Base-by-base conservation (phyloP, 257 asterid species). In the Fraxinus excelsior region DNA sequence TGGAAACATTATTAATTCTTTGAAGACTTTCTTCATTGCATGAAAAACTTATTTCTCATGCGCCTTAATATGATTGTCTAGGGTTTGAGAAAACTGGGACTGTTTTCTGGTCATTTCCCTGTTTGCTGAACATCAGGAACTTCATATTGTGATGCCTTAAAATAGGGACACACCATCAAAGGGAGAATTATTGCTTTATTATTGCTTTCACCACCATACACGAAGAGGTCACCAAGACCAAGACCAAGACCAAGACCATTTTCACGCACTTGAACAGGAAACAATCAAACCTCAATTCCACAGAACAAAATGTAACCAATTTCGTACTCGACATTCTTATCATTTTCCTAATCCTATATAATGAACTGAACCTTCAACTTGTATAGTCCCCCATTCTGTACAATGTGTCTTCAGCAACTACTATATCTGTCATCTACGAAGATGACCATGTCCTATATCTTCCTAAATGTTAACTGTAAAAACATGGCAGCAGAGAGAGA, bases 361-460 rank as follows among this genome's bases (percentile, higher is more conserved):
- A 79, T 56, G 81, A 85, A 84, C 70, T 71, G 77, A 83, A 80
- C 77, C 79, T 78, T 77, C 84, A 66, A 65, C 74, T 62, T 80
- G 68, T 83, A 73, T 75, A 51, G 75, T 79, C 74, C 82, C 76
- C 80, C 81, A 74, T 78, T 84, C 85, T 87, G 87, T 91, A 86
- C 92, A 90, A 73, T 83, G 90, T 87, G 69, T 46, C 89, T 77
- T 84, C 88, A 81, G 78, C 72, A 85, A 78, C 87, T 81, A 87
- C 91, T 83, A 79, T 73, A 82, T 60, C 73, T 7, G 73, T 79
- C 38, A 19, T 78, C 80, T 66, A 34, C 1, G 75, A 78, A 79
- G 74, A 65, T 53, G 65, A 31, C 32, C 34, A 29, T 42, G 38
- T 11, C 40, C 25, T 38, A 21, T 34, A 25, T 11, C 75, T 46